Base-by-base conservation (phyloP, 2,329 filamentous ascomycete species). In the Decorospora gaudefroyi region DNA sequence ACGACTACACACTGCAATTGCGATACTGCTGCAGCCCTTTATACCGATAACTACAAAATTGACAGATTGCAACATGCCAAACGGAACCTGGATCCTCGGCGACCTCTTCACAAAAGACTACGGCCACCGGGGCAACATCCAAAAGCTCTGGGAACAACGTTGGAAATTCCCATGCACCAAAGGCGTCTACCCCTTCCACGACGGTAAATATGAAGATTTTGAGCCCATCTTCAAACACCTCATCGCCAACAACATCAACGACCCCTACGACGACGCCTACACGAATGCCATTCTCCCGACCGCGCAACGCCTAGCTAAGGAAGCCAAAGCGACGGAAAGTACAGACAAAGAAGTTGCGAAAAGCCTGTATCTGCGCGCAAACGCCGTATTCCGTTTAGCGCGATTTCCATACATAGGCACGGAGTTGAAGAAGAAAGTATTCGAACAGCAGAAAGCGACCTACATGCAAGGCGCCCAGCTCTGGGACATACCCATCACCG, bases 121-220 rank as follows among this genome's bases (percentile, higher is more conserved):
- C 27, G 67, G 67, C 36, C 67, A 70, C 26, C 53, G 57, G 30
- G 60, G 64, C 36, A 63, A 56, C 30, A 68, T 68, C 29, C 41
- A 61, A 25, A 65, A 59, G 6, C 49, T 70, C 8, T 70, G 67
- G 67, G 59, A 62, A 17, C 51, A 56, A 36, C 49, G 65, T 12
- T 70, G 67, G 67, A 66, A 62, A 21, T 59, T 68, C 16, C 67
- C 67, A 3, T 67, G 65, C 38, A 53, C 48, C 25, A 51, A 55
- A 10, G 76, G 80, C 35, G 75, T 89, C 4, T 87, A 87, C 54
- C 84, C 84, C 0, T 90, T 90, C 73, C 86, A 90, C 70, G 86
- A 89, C 64, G 84, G 83, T 19, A 72, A 75, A 11, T 78, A 78
- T 49, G 76, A 82, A 46, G 87, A 90, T 65, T 89, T 90, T 58